These are phyloP conservation scores for Calonectria pseudoreteaudii DNA, from an alignment of 2,329 filamentous ascomycete genomes.

Conservation along the genomic window DNA sequence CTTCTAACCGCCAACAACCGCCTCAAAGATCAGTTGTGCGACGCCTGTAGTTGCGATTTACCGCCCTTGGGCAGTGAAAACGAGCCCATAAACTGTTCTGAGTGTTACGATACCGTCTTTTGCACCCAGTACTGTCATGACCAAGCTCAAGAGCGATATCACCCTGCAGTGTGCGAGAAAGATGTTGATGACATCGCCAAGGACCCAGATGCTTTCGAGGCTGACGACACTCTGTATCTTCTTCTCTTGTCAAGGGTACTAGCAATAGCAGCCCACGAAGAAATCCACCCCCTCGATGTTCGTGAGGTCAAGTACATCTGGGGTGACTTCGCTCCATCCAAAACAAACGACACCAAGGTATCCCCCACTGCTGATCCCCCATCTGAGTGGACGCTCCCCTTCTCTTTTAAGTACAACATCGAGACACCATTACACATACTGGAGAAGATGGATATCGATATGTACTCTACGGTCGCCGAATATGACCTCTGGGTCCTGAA, in stretches of 20 bases:
- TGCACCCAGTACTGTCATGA: constrained; percentile 71
- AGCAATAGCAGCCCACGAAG: constrained; percentile 72
- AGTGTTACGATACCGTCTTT: constrained; percentile 75
- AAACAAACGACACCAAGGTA: constrained; percentile 65
- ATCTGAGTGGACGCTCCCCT: constrained; percentile 77
- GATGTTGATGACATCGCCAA: constrained; percentile 75
- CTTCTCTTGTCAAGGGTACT: constrained; percentile 71
- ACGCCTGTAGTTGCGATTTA: constrained; percentile 84
- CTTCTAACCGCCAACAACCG: constrained; percentile 91
- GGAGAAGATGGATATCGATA: constrained; percentile 86
- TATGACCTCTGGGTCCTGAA: constrained; percentile 89
- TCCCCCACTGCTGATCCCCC: constrained; percentile 67
- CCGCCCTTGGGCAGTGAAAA: constrained; percentile 66
- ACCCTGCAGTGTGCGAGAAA: constrained; percentile 74
- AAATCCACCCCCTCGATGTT: constrained; percentile 72
- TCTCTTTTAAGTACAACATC: constrained; percentile 82
- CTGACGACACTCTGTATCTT: constrained; percentile 72
- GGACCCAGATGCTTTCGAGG: constrained; percentile 69
- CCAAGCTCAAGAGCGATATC: constrained; percentile 69
- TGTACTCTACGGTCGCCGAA: constrained; percentile 68
- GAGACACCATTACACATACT: constrained; percentile 80
- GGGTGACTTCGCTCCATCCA: constrained; percentile 71
- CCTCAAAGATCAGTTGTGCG: constrained; percentile 87
- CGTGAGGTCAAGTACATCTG: constrained; percentile 75
- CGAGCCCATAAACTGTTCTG: constrained; percentile 65